phyloP scores from a whole-genome alignment of 129 eudicot genomes.

The Tanacetum coccineum region DNA sequence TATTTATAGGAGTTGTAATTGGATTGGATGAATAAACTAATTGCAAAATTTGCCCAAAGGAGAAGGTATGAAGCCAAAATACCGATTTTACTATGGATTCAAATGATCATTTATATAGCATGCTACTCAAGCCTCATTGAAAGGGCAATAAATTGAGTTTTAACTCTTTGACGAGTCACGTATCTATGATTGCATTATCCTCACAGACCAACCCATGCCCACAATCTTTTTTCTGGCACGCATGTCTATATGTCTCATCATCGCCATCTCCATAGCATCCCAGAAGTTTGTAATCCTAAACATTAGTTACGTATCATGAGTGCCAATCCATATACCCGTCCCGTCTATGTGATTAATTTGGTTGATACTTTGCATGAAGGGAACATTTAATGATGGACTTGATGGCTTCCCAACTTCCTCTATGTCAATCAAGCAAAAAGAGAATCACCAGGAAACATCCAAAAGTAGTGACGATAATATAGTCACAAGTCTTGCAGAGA shows the following conservation, averaged over 20 bases:
- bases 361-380: conserved; percentile 6
- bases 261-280: conserved; percentile 13
- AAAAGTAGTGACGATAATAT: conserved; percentile 43
- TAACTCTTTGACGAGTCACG: conserved; percentile 8
- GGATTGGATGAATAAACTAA: conserved; percentile 11
- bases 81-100: no score
- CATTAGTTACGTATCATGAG: background rate
- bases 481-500: conserved; percentile 80
- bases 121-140: conserved; percentile 12
- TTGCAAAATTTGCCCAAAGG: conserved; percentile 13
- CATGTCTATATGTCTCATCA: conserved; percentile 13
- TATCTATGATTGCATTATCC: conserved; percentile 12
- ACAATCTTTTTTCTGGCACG: conserved; percentile 13
- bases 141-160: background rate
- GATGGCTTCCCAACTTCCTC: conserved; percentile 35
- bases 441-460: conserved; percentile 17
- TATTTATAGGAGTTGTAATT: conserved; percentile 5
- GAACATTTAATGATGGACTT: conserved; percentile 19
- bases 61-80: background rate
- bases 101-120: background rate
- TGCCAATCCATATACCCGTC: background rate
- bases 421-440: conserved; percentile 29
- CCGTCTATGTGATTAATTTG: background rate
- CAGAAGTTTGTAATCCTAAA: background rate
- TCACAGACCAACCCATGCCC: conserved; percentile 15